Conservation (phyloP, 2,329 filamentous ascomycete species). For the Alternaria solani region DNA sequence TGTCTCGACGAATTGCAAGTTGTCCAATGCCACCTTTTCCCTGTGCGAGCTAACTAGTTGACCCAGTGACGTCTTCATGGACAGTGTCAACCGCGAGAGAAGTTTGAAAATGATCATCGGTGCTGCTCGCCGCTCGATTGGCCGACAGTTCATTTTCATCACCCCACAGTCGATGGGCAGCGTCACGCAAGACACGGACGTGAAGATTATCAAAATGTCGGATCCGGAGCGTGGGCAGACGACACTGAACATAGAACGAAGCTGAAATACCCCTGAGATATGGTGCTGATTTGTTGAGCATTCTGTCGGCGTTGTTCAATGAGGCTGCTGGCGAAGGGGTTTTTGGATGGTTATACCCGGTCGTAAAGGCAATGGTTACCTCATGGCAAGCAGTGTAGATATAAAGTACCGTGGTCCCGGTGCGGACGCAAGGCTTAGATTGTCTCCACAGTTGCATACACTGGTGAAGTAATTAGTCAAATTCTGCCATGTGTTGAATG, state of each 20-base stretch:
- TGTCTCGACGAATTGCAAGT: slow-evolving; percentile 90
- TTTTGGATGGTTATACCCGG: slow-evolving; percentile 31
- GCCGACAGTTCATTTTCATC: slow-evolving; percentile 94
- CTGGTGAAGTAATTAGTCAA: not conserved
- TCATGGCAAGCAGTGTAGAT: not conserved
- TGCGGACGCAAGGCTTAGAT: not conserved
- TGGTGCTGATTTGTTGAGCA: not conserved
- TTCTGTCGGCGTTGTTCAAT: slow-evolving; percentile 1
- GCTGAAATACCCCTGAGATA: slow-evolving; percentile 4
- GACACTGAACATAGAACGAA: slow-evolving; percentile 44
- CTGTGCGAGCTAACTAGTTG: slow-evolving; percentile 28
- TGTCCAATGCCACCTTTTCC: not conserved
- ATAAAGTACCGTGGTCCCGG: not conserved
- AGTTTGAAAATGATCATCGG: slow-evolving; percentile 93
- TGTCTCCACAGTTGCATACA: not conserved
- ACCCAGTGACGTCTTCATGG: slow-evolving; percentile 91
- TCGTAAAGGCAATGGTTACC: slow-evolving; percentile 15
- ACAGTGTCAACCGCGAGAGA: slow-evolving; percentile 91
- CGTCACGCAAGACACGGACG: slow-evolving; percentile 63
- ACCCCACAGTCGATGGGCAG: slow-evolving; percentile 83
- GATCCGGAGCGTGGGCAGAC: slow-evolving; percentile 63
- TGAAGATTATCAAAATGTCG: slow-evolving; percentile 76
- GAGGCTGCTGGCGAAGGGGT: slow-evolving; percentile 4
- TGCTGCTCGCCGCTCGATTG: slow-evolving; percentile 84
- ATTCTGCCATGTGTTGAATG: not conserved